A percentile compares a stretch with the other conserved stretches of the same genome.
Conservation (phyloP, 768 basidiomycete genomes). For the Phaffia tasmanica region DNA sequence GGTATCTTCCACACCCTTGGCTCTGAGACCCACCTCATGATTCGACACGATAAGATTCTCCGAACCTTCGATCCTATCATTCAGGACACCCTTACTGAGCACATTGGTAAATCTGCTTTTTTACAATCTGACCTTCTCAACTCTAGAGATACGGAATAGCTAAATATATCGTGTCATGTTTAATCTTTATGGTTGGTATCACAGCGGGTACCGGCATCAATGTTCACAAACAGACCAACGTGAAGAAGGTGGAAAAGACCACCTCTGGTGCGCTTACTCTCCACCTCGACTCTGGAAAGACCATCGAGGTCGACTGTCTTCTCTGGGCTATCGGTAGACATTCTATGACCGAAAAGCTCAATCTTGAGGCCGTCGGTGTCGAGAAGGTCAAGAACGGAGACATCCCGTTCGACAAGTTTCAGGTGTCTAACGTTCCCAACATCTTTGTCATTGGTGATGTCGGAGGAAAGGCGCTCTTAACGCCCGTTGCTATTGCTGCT, state of each 20-base stretch:
- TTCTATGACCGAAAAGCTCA: slow-evolving; percentile 64
- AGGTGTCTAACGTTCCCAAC: slow-evolving; percentile 60
- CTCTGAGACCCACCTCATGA: slow-evolving; percentile 81
- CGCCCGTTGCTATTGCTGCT: slow-evolving; percentile 95
- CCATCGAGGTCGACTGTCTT: slow-evolving; percentile 70
- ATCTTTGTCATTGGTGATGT: slow-evolving; percentile 85
- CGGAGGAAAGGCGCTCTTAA: slow-evolving; percentile 79
- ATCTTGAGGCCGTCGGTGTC: slow-evolving; percentile 58
- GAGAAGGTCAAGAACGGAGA: slow-evolving; percentile 68
- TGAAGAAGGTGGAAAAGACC: slow-evolving; percentile 65
- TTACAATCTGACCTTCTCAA: neutral
- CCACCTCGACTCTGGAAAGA: slow-evolving; percentile 60
- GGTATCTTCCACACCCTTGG: slow-evolving; percentile 73
- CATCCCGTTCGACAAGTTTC: slow-evolving; percentile 79
- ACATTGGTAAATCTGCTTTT: slow-evolving; percentile 51
- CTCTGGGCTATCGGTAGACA: slow-evolving; percentile 93
- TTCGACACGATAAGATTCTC: slow-evolving; percentile 77
- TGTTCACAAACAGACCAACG: slow-evolving; percentile 65
- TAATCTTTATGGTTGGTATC: neutral
- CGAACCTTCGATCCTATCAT: slow-evolving; percentile 83
- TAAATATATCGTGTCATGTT: neutral
- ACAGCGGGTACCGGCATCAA: slow-evolving; percentile 75
- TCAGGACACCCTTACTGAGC: slow-evolving; percentile 69
- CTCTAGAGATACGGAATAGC: neutral
- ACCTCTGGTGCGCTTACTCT: slow-evolving; percentile 53